These are phyloP conservation scores for Scutellaria galericulata DNA, from an alignment of 257 asterid species.

Conservation along the genomic window DNA sequence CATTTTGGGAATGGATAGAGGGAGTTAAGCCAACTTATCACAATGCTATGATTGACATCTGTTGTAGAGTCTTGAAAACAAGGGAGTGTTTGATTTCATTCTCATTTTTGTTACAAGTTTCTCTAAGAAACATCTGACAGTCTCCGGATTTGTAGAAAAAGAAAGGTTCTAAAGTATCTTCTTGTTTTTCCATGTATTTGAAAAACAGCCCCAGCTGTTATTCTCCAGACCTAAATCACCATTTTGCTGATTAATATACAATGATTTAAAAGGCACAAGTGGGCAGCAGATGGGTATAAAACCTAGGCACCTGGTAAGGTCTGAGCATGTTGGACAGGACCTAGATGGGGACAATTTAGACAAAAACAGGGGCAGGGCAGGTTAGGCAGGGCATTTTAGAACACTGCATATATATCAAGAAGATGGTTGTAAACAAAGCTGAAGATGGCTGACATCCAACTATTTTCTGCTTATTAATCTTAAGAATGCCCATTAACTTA, in stretches of 20 bases:
- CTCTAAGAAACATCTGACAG: not conserved
- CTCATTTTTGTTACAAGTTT: not conserved
- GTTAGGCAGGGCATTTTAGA: no score
- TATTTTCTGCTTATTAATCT: not conserved
- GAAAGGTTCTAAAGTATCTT: not conserved
- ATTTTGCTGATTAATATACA: not conserved
- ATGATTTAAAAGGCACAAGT: not conserved
- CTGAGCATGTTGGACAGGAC: no score
- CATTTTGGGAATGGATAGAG: not conserved
- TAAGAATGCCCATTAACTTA: not conserved
- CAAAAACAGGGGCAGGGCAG: no score
- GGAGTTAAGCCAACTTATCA: constrained; percentile 3
- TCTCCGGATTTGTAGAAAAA: not conserved
- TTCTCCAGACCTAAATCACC: not conserved
- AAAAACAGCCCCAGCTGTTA: not conserved
- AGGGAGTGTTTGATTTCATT: not conserved
- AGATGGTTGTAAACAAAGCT: not conserved
- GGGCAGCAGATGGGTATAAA: no score
- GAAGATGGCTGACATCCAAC: constrained; percentile 3
- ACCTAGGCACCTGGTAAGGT: no score
- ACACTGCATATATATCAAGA: no score
- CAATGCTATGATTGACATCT: constrained; percentile 17
- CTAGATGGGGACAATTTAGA: no score
- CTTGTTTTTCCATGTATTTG: not conserved
- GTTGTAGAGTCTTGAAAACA: not conserved